These are phyloP conservation scores for Alloteropsis semialata DNA, from an alignment of 176 grass and related monocot species.

Conservation along the genomic window DNA sequence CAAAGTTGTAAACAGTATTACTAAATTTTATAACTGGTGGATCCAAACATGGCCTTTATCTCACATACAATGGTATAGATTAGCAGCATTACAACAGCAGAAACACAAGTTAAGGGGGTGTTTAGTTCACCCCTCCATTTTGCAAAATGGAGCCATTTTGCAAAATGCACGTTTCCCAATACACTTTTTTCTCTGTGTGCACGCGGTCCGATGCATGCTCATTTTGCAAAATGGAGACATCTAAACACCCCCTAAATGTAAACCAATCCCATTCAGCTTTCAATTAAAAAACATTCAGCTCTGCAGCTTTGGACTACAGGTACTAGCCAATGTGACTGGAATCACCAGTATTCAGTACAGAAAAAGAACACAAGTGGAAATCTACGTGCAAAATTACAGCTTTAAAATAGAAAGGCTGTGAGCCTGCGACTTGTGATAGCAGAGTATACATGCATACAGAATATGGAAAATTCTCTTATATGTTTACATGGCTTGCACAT, in stretches of 20 bases:
- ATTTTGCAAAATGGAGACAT: too few relatives aligned
- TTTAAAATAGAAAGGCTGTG: neutral
- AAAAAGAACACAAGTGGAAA: neutral
- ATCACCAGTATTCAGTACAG: neutral
- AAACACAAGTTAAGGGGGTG: too few relatives aligned
- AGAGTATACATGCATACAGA: neutral
- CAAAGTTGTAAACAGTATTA: too few relatives aligned
- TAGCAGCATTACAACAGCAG: neutral
- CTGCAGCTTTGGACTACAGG: neutral
- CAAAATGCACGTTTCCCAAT: too few relatives aligned
- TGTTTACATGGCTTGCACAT: neutral
- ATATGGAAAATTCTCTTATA: neutral
- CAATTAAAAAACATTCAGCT: neutral
- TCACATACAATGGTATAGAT: neutral
- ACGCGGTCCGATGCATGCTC: too few relatives aligned
- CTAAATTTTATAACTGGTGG: too few relatives aligned
- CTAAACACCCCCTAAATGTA: too few relatives aligned
- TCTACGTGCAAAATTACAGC: neutral
- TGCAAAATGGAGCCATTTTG: too few relatives aligned
- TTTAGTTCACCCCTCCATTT: too few relatives aligned
- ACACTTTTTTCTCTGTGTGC: too few relatives aligned
- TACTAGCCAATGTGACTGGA: neutral
- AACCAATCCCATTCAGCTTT: neutral
- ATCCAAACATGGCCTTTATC: too few relatives aligned
- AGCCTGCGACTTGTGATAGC: neutral